Percentiles rank a stretch among this genome's conserved stretches.
Evolutionary conservation across 169 alveolate genomes (phyloP).

Genomic region (Plasmodium gallinaceum): DNA sequence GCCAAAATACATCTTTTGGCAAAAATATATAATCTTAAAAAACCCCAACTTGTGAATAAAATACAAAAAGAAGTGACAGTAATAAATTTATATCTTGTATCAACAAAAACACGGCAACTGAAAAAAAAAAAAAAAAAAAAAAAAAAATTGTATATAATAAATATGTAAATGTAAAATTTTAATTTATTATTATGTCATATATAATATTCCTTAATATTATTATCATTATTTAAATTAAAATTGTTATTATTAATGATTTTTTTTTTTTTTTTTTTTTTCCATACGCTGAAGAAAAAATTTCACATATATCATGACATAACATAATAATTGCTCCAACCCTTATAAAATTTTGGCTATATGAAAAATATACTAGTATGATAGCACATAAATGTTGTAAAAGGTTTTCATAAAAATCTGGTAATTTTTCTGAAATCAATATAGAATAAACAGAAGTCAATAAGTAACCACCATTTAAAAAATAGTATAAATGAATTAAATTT

Average conservation of each 20-base stretch:
- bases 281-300: constrained; percentile 84
- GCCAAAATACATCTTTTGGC: constrained; percentile 81
- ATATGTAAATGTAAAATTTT: not conserved
- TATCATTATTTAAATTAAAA: too few species aligned
- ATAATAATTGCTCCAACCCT: constrained; percentile 83
- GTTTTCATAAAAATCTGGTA: constrained; percentile 83
- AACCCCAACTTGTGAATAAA: constrained; percentile 81
- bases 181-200: not conserved
- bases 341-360: constrained; percentile 82
- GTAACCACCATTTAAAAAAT: constrained; percentile 81
- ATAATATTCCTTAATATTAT: not conserved
- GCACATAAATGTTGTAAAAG: constrained; percentile 82
- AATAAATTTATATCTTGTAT: constrained; percentile 79
- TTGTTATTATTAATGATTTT: too few species aligned
- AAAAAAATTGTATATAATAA: not conserved
- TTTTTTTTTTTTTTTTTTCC: constrained; percentile 5
- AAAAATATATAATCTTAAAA: constrained; percentile 80
- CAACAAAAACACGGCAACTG: constrained; percentile 86
- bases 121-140: constrained; percentile 20
- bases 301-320: constrained; percentile 85
- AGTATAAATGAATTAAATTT: constrained; percentile 78
- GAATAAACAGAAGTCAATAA: constrained; percentile 78
- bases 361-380: constrained; percentile 80
- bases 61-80: constrained; percentile 80
- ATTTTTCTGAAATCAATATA: constrained; percentile 73